These are phyloP conservation scores for Rhododendron henanense DNA, from an alignment of 148 eudicot species.

Conservation along the genomic window DNA sequence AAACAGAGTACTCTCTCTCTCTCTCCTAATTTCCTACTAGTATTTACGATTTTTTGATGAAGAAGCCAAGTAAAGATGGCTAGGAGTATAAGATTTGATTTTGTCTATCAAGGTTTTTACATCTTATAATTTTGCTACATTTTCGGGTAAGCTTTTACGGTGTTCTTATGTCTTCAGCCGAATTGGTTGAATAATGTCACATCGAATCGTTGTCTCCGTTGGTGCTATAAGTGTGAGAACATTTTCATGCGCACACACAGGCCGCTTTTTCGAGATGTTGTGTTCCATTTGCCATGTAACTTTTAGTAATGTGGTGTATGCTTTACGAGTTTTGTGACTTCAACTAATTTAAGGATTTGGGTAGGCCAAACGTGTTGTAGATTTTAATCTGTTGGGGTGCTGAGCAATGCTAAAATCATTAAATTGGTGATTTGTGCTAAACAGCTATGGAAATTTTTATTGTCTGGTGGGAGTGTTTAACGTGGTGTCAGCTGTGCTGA, in stretches of 20 bases:
- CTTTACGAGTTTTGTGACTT: neutral
- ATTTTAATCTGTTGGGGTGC: too few species aligned
- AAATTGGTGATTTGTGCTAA: neutral
- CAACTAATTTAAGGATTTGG: too few species aligned
- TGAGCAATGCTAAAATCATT: neutral
- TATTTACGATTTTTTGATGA: neutral
- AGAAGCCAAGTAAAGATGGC: neutral
- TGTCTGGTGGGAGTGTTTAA: neutral
- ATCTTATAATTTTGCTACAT: too few species aligned
- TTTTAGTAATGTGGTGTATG: neutral
- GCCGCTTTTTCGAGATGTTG: neutral
- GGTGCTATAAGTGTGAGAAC: neutral
- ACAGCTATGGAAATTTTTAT: neutral
- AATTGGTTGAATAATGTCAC: neutral
- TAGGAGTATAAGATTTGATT: neutral
- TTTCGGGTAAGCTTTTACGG: neutral
- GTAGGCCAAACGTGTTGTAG: too few species aligned
- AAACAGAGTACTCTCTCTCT: slow-evolving; percentile 19
- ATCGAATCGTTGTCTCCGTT: neutral
- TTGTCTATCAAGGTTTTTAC: neutral
- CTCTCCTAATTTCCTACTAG: too few species aligned
- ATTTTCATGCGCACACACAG: neutral
- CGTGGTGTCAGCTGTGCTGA: neutral
- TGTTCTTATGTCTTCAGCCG: neutral
- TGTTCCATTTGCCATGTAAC: neutral